Evolutionary conservation across 2,329 filamentous ascomycete species (phyloP).

Genomic region (Torrubiellomyces zombiae): DNA sequence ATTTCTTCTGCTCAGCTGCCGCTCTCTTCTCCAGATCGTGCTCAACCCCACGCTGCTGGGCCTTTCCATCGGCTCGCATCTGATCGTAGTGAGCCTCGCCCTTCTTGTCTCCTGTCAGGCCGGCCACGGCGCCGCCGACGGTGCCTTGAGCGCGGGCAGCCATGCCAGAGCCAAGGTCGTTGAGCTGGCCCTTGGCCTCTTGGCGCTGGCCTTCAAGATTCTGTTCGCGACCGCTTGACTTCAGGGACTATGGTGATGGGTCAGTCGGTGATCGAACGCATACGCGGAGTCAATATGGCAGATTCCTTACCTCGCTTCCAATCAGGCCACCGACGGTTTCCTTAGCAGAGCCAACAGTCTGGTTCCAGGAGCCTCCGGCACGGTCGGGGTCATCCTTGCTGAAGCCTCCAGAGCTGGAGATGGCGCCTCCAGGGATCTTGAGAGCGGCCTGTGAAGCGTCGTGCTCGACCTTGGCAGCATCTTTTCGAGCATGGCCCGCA

Average conservation of each 20-base stretch:
- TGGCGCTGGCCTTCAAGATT: conserved; percentile 65
- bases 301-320: conserved; percentile 46
- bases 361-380: conserved; percentile 61
- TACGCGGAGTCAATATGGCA: background rate
- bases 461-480: conserved; percentile 48
- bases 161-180: conserved; percentile 51
- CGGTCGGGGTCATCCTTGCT: conserved; percentile 60
- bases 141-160: conserved; percentile 52
- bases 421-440: conserved; percentile 56
- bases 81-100: conserved; percentile 48
- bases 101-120: conserved; percentile 51
- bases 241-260: conserved; percentile 34
- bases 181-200: conserved; percentile 69
- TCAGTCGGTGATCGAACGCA: conserved; percentile 2
- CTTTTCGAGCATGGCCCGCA: conserved; percentile 47
- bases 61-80: conserved; percentile 71
- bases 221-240: conserved; percentile 58
- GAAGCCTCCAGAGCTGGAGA: conserved; percentile 52
- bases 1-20: conserved; percentile 19
- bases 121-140: conserved; percentile 54
- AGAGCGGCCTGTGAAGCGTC: conserved; percentile 58
- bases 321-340: conserved; percentile 61
- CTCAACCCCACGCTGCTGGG: conserved; percentile 68
- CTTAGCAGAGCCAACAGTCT: conserved; percentile 76
- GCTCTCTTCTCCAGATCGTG: conserved; percentile 61